Base-by-base conservation (phyloP, 2,329 filamentous ascomycete genomes). In the Beauveria scarabaeidicola region DNA sequence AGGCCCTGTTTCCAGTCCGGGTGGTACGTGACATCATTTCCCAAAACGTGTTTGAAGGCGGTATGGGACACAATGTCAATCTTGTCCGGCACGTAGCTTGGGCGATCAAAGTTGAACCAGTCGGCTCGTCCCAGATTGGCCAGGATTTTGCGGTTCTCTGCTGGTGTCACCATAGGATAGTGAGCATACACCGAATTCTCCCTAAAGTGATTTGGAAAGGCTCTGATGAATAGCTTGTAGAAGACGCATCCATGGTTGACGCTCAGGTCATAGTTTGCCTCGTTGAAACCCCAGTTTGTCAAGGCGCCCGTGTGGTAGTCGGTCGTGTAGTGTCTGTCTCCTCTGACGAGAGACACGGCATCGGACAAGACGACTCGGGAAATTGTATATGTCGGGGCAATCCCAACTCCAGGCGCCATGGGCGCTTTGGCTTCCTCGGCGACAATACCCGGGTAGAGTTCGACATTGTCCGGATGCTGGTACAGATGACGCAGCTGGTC, bases 251-350 rank as follows among this genome's bases (percentile, higher is more conserved):
- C 90, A 68, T 94, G 86, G 72, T 94, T 89, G 64, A 93, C 74
- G 61, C 81, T 83, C 23, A 86, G 74, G 65, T 95, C 89, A 59
- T 87, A 90, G 21, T 88, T 80, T 3, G 83, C 87, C 69, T 91
- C 87, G 58, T 84, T 83, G 75, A 83, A 93, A 21, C 90, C 90
- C 90, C 90, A 96, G 73, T 90, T 91, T 1, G 90, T 95, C 51
- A 95, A 73, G 65, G 85, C 84, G 9, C 84, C 81, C 0, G 90
- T 83, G 64, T 86, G 84, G 70, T 88, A 92, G 70, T 93, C 89
- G n/a, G 73, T 78, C 0, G 89, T 92, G 75, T 91, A 91, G 74
- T 90, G 87, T 21, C 90, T 78, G 67, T 94, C 90, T 38, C 88
- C 88, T 25, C 89, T 82, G 7, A 91, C 88, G 5, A 93, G 79